phyloP scores from a whole-genome alignment of 257 asterid species.

The Rehmannia glutinosa region DNA sequence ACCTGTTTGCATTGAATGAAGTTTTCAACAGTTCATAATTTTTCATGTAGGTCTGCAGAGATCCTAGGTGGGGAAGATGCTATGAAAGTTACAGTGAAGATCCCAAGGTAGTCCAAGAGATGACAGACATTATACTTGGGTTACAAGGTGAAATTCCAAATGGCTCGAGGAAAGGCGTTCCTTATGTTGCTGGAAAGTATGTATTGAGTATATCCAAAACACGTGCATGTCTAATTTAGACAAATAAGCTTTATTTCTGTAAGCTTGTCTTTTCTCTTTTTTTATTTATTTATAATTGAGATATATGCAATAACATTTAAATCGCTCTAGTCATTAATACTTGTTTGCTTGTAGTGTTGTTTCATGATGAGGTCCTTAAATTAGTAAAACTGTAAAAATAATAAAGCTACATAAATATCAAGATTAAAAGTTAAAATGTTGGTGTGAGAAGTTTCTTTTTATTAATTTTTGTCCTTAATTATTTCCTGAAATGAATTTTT shows the following conservation, averaged over 20 bases:
- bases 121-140: slow-evolving; percentile 83
- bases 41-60: slow-evolving; percentile 73
- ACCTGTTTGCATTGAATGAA: not conserved
- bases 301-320: too few relatives aligned
- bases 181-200: slow-evolving; percentile 76
- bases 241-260: too few relatives aligned
- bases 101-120: slow-evolving; percentile 71
- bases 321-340: too few relatives aligned
- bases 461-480: not conserved
- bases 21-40: slow-evolving; percentile 1
- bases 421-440: too few relatives aligned
- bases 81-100: slow-evolving; percentile 93
- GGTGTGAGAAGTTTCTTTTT: too few relatives aligned
- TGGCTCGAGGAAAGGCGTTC: slow-evolving; percentile 69
- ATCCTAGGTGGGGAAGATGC: slow-evolving; percentile 98
- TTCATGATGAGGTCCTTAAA: too few relatives aligned
- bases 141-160: slow-evolving; percentile 81
- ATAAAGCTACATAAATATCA: too few relatives aligned
- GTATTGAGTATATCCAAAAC: slow-evolving; percentile 27
- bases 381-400: too few relatives aligned
- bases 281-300: too few relatives aligned
- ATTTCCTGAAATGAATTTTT: not conserved
- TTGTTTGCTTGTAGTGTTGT: too few relatives aligned
- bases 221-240: slow-evolving; percentile 13
- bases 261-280: too few relatives aligned